Percentiles rank a stretch among this genome's conserved stretches.
phyloP scores from a whole-genome alignment of 1,284 basidiomycete genomes.

The Caloboletus inedulis region DNA sequence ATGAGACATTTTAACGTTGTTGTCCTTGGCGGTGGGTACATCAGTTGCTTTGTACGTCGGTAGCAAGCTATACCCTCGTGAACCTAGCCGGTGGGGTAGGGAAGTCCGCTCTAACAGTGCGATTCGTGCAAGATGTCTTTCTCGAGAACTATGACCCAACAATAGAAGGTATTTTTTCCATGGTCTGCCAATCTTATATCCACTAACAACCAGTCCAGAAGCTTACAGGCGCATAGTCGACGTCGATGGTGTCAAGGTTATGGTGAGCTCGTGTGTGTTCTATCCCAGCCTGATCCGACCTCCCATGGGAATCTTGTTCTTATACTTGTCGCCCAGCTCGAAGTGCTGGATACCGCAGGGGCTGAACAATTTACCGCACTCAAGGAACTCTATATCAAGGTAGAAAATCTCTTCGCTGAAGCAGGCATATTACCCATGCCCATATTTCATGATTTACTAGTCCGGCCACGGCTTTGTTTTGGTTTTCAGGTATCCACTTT shows the following conservation, averaged over 20 bases:
- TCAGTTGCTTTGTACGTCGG: slow-evolving; percentile 3
- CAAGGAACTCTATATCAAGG: slow-evolving; percentile 79
- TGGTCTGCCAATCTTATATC: neutral
- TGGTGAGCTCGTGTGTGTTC: slow-evolving; percentile 41
- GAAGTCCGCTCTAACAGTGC: slow-evolving; percentile 75
- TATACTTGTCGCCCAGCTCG: slow-evolving; percentile 49
- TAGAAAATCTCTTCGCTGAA: slow-evolving; percentile 24
- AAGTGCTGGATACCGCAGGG: slow-evolving; percentile 87
- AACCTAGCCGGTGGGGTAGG: slow-evolving; percentile 74
- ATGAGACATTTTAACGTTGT: slow-evolving; percentile 74
- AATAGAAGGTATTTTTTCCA: slow-evolving; percentile 59
- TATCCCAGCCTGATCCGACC: slow-evolving; percentile 10
- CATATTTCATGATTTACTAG: slow-evolving; percentile 34
- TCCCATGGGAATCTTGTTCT: slow-evolving; percentile 13
- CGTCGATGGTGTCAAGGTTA: slow-evolving; percentile 58
- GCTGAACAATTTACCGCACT: slow-evolving; percentile 82
- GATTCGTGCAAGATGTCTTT: slow-evolving; percentile 73
- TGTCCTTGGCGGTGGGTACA: slow-evolving; percentile 66
- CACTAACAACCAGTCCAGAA: slow-evolving; percentile 12
- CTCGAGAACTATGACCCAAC: slow-evolving; percentile 79
- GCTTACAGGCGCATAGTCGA: slow-evolving; percentile 55
- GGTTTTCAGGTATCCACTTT: slow-evolving; percentile 64
- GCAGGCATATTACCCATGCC: neutral
- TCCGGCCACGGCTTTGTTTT: slow-evolving; percentile 76
- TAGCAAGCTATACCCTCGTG: slow-evolving; percentile 8